Percentiles rank a stretch among this genome's conserved stretches.
phyloP scores from a whole-genome alignment of 257 asterid species.

The Solanum infundibuliforme region DNA sequence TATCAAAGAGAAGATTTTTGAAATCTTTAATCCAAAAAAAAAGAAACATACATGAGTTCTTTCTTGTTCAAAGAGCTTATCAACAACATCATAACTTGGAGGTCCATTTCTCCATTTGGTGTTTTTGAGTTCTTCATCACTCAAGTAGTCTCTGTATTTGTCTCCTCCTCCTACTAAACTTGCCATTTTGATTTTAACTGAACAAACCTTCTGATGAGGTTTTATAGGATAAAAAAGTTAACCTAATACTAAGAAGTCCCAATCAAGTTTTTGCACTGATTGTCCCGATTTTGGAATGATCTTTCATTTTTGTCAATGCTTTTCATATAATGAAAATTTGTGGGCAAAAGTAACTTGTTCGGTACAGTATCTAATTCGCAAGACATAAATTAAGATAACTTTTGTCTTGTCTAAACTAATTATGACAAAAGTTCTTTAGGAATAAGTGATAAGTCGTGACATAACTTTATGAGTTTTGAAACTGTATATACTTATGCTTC shows the following conservation, averaged over 20 bases:
- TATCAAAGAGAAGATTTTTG: too few species aligned
- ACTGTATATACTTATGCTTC: too few species aligned
- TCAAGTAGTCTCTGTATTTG: conserved; percentile 52
- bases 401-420: too few species aligned
- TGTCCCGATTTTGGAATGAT: background rate
- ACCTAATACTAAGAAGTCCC: background rate
- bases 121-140: conserved; percentile 43
- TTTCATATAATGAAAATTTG: background rate
- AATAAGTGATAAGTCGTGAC: too few species aligned
- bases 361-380: background rate
- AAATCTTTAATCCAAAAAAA: too few species aligned
- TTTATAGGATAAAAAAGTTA: background rate
- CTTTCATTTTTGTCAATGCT: too few species aligned
- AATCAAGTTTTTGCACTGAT: background rate
- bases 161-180: conserved; percentile 16
- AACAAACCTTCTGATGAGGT: background rate
- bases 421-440: too few species aligned
- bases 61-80: conserved; percentile 71
- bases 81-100: conserved; percentile 61
- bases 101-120: conserved; percentile 55
- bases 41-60: conserved; percentile 37
- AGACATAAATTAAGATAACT: background rate
- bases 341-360: background rate
- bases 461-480: too few species aligned
- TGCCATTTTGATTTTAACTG: conserved; percentile 14